Base-by-base conservation (phyloP, 208 protist species). In the Acanthamoeba polyphaga region DNA sequence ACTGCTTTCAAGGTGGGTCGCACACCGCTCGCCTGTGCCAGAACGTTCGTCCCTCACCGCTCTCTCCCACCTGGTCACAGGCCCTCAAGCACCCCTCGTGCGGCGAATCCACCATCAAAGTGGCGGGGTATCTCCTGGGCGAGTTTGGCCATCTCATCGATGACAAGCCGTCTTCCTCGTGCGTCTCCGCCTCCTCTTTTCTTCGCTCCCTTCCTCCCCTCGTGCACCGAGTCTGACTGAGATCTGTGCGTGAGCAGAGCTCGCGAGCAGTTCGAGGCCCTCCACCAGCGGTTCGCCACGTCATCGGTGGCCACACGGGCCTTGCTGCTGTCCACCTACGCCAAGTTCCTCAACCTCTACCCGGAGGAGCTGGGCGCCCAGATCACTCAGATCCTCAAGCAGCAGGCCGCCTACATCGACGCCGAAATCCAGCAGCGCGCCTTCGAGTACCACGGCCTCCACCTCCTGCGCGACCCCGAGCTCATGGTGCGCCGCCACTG, bases 121-220 rank as follows among this genome's bases (percentile, higher is more conserved):
- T 98, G 3, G 97, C 97, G 6, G 98, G 98, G 0, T 99, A 99
- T 94, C 93, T 99, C 24, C 97, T 99, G 22, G 99, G 99, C 80
- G 99, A 99, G 97, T 99, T 99, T 96, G 99, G 99, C 74, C 98
- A 99, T 95, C 98, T 99, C 55, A 99, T 99, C 80, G 98, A 98
- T 0, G 97, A 99, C 34, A 98, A 99, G 92, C 96, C 97, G 0
- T 96, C 98, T 78, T 98, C 97, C 74, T 97, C 96, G 88, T 97
- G 98, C 38, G 92, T 13, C 27, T 93, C 62, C 17, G 17, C 58
- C 58, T 27, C 43, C 66, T 58, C 43, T 66, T 13, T 82, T 46
- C 87, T 27, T 87, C 60, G 29, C 51, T 34, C 24, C 27, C 92
- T 90, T 90, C 46, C 29, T 46, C 96, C 27, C 2, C 32, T 4